These are phyloP conservation scores for Waitea zeae DNA, from an alignment of 1,284 basidiomycete genomes.

Conservation along the genomic window DNA sequence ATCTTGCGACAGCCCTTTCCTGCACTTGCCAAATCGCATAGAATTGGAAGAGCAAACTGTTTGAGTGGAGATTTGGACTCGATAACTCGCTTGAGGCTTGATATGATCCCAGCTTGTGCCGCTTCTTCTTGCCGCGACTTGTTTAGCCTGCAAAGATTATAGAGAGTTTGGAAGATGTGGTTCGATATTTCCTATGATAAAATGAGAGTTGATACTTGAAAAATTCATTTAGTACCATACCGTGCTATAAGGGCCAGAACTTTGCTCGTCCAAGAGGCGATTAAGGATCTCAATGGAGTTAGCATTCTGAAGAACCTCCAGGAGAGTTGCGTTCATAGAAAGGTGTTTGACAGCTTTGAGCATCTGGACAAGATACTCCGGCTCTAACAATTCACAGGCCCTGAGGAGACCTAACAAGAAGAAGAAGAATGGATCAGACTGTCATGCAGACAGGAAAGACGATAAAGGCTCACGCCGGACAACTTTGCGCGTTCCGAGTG, in stretches of 20 bases:
- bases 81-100: slow-evolving; percentile 78
- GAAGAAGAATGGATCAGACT: slow-evolving; percentile 1
- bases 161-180: slow-evolving; percentile 88
- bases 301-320: slow-evolving; percentile 91
- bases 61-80: slow-evolving; percentile 80
- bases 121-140: slow-evolving; percentile 93
- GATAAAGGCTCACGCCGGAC: slow-evolving; percentile 53
- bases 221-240: slow-evolving; percentile 24
- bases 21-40: slow-evolving; percentile 89
- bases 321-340: slow-evolving; percentile 78
- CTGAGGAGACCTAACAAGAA: slow-evolving; percentile 53
- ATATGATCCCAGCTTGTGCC: slow-evolving; percentile 87
- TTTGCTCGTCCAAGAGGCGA: slow-evolving; percentile 68
- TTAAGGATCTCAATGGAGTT: slow-evolving; percentile 89
- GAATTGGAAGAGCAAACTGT: slow-evolving; percentile 90
- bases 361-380: slow-evolving; percentile 74
- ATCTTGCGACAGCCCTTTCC: slow-evolving; percentile 80
- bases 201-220: slow-evolving; percentile 3
- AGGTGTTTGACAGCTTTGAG: slow-evolving; percentile 94
- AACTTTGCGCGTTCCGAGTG: slow-evolving; percentile 79
- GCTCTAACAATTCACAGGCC: slow-evolving; percentile 69
- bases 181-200: slow-evolving; percentile 72
- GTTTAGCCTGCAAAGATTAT: slow-evolving; percentile 87
- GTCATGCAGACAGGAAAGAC: slow-evolving; percentile 4
- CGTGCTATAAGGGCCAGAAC: slow-evolving; percentile 63